phyloP scores from a whole-genome alignment of 2,329 filamentous ascomycete species.

The Clathrospora elynae region DNA sequence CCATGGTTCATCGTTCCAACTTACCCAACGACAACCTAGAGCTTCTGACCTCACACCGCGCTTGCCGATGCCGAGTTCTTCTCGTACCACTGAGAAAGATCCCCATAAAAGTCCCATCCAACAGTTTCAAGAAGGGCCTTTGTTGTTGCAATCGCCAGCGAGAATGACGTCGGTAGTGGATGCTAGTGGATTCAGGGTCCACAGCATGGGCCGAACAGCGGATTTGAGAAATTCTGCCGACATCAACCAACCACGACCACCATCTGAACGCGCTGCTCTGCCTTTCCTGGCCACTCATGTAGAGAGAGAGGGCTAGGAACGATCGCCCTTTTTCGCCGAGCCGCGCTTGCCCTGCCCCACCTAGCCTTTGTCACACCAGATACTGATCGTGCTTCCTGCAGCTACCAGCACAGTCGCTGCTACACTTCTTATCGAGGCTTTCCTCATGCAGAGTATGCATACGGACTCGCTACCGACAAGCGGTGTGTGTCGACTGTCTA shows the following conservation, averaged over 20 bases:
- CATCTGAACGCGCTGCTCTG: constrained; percentile 19
- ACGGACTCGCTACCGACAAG: constrained; percentile 11
- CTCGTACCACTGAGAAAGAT: constrained; percentile 25
- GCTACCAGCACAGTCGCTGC: constrained; percentile 13
- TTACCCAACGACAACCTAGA: constrained; percentile 12
- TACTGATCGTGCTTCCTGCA: constrained; percentile 18
- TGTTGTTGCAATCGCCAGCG: constrained; percentile 19
- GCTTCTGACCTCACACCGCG: constrained; percentile 17
- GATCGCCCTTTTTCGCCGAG: constrained; percentile 26
- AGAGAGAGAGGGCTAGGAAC: constrained; percentile 2
- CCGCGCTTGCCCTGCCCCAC: constrained; percentile 23
- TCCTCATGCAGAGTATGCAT: constrained; percentile 16
- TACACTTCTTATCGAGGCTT: constrained; percentile 16
- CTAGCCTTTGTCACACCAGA: constrained; percentile 23
- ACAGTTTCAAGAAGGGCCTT: constrained; percentile 35
- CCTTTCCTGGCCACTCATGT: constrained; percentile 11
- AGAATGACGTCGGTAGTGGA: constrained; percentile 38
- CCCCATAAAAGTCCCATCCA: constrained; percentile 35
- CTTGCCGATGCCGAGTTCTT: constrained; percentile 24
- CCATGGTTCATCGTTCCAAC: constrained; percentile 13
- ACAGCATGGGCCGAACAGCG: constrained; percentile 21
- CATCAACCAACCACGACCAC: neutral
- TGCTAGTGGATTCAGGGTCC: constrained; percentile 38
- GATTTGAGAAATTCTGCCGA: constrained; percentile 16
- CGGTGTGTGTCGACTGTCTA: constrained; percentile 25